Evolutionary conservation across 768 basidiomycete genomes (phyloP).

Genomic region (Tylopilus sp.): DNA sequence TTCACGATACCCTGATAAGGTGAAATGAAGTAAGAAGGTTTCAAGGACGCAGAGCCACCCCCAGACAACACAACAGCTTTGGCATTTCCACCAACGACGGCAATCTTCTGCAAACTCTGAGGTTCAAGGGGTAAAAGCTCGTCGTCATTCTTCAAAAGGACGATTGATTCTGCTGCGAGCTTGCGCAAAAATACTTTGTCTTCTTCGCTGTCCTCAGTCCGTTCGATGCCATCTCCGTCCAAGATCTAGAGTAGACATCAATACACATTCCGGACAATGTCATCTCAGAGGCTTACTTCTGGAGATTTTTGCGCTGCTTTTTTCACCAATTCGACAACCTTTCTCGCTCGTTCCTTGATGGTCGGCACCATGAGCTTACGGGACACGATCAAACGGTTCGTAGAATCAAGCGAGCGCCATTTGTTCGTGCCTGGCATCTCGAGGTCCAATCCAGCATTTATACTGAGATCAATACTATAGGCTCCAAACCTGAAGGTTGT

Average conservation of each 20-base stretch:
- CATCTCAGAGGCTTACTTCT: conserved; percentile 43
- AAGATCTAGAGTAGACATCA: conserved; percentile 43
- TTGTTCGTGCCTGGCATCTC: conserved; percentile 79
- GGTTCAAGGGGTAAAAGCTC: conserved; percentile 34
- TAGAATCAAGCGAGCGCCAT: conserved; percentile 68
- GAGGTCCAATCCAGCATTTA: conserved; percentile 78
- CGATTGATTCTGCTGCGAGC: conserved; percentile 68
- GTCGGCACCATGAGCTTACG: conserved; percentile 62
- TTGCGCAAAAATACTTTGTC: conserved; percentile 62
- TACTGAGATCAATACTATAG: conserved; percentile 58
- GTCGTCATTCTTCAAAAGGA: conserved; percentile 69
- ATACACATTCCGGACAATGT: neutral
- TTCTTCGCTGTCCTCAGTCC: conserved; percentile 56
- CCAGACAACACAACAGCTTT: conserved; percentile 67
- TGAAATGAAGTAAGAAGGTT: conserved; percentile 70
- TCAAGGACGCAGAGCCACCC: conserved; percentile 69
- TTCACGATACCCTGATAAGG: conserved; percentile 75
- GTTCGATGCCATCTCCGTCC: conserved; percentile 67
- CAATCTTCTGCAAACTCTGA: conserved; percentile 60
- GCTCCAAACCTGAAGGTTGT: conserved; percentile 55
- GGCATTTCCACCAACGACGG: conserved; percentile 68
- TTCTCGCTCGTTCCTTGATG: conserved; percentile 62
- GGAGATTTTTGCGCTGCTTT: conserved; percentile 64
- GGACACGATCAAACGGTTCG: conserved; percentile 56
- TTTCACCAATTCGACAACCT: conserved; percentile 67